Evolutionary conservation across 2,329 filamentous ascomycete genomes (phyloP).

Genomic region (Colletotrichum aenigma): DNA sequence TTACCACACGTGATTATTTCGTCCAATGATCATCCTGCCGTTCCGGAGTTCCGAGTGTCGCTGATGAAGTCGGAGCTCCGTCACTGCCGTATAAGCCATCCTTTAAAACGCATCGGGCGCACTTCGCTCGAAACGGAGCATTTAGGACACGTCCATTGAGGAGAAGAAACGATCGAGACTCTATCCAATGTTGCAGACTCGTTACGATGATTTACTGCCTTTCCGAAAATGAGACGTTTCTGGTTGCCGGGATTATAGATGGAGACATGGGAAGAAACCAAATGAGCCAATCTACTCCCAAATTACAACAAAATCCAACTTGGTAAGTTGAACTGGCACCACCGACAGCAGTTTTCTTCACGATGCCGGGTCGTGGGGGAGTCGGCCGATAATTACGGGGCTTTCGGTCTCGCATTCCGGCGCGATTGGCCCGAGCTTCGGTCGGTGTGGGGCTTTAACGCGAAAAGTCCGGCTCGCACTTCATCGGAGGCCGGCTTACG

Average conservation of each 20-base stretch:
- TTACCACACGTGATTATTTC: neutral
- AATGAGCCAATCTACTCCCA: neutral
- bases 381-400: neutral
- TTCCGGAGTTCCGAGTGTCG: neutral
- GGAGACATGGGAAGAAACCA: fast-evolving
- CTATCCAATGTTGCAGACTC: neutral
- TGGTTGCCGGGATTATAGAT: neutral
- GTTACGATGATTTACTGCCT: neutral
- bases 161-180: neutral
- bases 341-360: neutral
- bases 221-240: neutral
- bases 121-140: fast-evolving
- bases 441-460: neutral
- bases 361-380: neutral
- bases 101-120: neutral
- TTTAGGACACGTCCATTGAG: neutral
- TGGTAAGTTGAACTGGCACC: neutral
- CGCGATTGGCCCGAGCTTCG: neutral
- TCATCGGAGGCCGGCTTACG: neutral
- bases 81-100: neutral
- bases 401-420: neutral
- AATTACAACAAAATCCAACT: neutral
- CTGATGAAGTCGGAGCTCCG: neutral
- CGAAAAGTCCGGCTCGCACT: neutral
- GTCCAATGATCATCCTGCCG: neutral